phyloP scores from a whole-genome alignment of 495 filamentous ascomycete species.

The Margaritispora aquatica region DNA sequence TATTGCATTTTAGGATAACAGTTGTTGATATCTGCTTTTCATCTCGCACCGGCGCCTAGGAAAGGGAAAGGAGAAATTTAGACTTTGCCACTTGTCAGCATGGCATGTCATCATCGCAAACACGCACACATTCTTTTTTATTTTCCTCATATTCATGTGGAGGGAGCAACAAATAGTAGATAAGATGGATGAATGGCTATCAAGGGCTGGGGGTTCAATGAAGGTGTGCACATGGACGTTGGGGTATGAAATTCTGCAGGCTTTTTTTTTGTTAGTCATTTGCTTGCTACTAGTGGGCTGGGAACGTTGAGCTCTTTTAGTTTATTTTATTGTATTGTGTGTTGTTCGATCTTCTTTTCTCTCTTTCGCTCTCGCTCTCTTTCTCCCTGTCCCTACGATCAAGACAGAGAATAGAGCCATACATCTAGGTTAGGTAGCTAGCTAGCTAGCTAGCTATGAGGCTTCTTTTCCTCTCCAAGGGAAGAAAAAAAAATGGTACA shows the following conservation, averaged over 20 bases:
- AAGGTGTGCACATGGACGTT: not conserved
- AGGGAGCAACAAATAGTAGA: not conserved
- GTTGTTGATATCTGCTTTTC: constrained; percentile 5
- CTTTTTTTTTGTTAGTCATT: no score
- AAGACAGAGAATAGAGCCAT: no score
- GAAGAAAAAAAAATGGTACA: no score
- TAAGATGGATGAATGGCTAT: not conserved
- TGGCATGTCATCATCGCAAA: not conserved
- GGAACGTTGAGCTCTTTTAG: not conserved
- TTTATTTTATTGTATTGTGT: no score
- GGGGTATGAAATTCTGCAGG: not conserved
- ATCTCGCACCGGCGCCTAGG: not conserved
- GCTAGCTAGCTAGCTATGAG: no score
- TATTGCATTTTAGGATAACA: not conserved
- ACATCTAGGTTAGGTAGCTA: no score
- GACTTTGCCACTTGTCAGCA: not conserved
- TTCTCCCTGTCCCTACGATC: no score
- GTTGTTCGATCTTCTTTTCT: no score
- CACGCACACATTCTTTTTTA: not conserved
- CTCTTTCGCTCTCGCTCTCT: no score
- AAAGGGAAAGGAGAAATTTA: constrained; percentile 6
- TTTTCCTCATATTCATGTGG: not conserved
- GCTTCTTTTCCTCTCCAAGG: no score
- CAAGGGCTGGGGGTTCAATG: not conserved
- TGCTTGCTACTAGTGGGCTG: no score